Conservation (phyloP, 2,329 filamentous ascomycete species). For the Fusarium redolens region DNA sequence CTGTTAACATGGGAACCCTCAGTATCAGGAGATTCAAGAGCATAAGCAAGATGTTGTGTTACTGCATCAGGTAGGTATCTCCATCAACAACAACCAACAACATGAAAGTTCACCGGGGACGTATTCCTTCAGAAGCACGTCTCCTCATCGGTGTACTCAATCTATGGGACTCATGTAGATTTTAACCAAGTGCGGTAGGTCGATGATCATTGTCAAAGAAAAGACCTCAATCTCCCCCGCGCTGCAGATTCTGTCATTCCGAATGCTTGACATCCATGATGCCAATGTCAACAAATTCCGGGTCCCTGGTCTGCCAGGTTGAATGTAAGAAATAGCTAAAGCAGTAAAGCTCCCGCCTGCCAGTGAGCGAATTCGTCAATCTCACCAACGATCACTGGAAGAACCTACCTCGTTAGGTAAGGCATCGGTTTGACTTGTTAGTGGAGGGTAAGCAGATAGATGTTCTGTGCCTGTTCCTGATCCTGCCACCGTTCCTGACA, state of each 20-base stretch:
- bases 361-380: slow-evolving; percentile 29
- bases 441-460: background rate
- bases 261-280: slow-evolving; percentile 10
- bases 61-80: background rate
- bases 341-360: slow-evolving; percentile 27
- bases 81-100: background rate
- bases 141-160: slow-evolving; percentile 2
- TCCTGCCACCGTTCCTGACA: slow-evolving; percentile 6
- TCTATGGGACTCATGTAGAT: background rate
- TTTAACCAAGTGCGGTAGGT: slow-evolving; percentile 17
- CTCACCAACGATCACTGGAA: slow-evolving; percentile 7
- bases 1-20: background rate
- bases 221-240: slow-evolving; percentile 21
- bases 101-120: background rate
- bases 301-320: slow-evolving; percentile 25
- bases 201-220: background rate
- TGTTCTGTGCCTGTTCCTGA: background rate
- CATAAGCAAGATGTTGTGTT: background rate
- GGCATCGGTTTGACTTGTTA: slow-evolving; percentile 7
- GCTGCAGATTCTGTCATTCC: slow-evolving; percentile 11
- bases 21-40: background rate
- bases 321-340: slow-evolving; percentile 12
- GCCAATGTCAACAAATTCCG: background rate
- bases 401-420: slow-evolving; percentile 34
- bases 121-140: slow-evolving; percentile 16